These are phyloP conservation scores for Marchantia paleacea DNA, from an alignment of 225 moss, liverwort and hornwort species.

Conservation along the genomic window DNA sequence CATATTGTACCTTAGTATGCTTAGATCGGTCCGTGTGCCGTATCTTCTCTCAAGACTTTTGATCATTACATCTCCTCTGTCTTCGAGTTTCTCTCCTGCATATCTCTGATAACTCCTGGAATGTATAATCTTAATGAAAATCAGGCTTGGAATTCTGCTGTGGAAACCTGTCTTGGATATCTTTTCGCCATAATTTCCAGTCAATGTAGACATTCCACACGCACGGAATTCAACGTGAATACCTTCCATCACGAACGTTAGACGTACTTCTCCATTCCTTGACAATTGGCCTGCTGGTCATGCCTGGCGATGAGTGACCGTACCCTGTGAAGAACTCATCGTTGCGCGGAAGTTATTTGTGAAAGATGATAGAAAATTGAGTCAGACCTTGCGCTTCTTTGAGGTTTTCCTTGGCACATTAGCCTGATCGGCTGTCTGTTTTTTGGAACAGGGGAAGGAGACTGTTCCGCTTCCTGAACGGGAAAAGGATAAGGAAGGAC, in stretches of 20 bases:
- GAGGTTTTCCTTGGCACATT: not conserved
- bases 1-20: not conserved
- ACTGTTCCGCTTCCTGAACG: slow-evolving; percentile 9
- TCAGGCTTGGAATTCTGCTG: not conserved
- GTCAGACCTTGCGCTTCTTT: not conserved
- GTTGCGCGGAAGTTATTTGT: not conserved
- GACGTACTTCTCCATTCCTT: not conserved
- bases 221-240: not conserved
- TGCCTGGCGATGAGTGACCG: not conserved
- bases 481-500: slow-evolving; percentile 5
- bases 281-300: not conserved
- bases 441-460: slow-evolving; percentile 23
- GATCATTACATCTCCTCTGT: not conserved
- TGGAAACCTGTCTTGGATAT: not conserved
- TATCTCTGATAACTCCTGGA: not conserved
- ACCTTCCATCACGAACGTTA: not conserved
- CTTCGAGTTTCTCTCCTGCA: not conserved
- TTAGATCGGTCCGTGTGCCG: not conserved
- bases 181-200: not conserved
- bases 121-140: not conserved
- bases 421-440: not conserved
- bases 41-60: not conserved
- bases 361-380: not conserved
- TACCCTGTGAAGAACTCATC: not conserved
- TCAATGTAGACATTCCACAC: not conserved